A percentile compares a stretch with the other conserved stretches of the same genome.
phyloP scores from a whole-genome alignment of 352 stramenopile genomes.

The Nothophytophthora sp. region DNA sequence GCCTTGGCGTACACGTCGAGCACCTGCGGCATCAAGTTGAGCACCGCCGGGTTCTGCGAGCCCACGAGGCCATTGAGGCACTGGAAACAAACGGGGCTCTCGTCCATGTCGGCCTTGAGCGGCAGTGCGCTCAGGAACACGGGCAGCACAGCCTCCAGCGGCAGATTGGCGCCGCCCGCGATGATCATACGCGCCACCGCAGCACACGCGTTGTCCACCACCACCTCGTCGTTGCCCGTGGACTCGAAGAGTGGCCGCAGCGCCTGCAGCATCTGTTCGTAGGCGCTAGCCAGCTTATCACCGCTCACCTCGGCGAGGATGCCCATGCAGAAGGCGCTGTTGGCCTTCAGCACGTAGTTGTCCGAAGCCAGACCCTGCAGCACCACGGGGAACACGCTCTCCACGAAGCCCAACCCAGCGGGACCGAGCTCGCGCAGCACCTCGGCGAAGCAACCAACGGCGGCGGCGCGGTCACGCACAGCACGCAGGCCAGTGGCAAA shows the following conservation, averaged over 20 bases:
- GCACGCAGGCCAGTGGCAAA: conserved; percentile 92
- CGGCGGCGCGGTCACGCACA: conserved; percentile 92
- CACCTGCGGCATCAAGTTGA: conserved; percentile 73
- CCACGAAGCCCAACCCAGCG: conserved; percentile 82
- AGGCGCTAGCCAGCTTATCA: conserved; percentile 76
- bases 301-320: conserved; percentile 89
- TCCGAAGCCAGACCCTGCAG: conserved; percentile 90
- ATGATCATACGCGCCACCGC: conserved; percentile 95
- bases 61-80: conserved; percentile 94
- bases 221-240: conserved; percentile 84
- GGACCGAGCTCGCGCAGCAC: conserved; percentile 91
- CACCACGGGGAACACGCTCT: conserved; percentile 90
- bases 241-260: conserved; percentile 92
- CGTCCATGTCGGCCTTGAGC: conserved; percentile 96
- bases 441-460: conserved; percentile 95
- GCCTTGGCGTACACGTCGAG: conserved; percentile 84
- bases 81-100: conserved; percentile 96
- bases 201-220: conserved; percentile 93
- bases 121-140: conserved; percentile 93
- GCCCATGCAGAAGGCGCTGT: conserved; percentile 95
- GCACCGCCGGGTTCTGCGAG: conserved; percentile 83
- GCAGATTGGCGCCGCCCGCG: conserved; percentile 69
- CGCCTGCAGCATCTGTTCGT: conserved; percentile 91
- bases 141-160: conserved; percentile 93
- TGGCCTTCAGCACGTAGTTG: conserved; percentile 93